Percentiles rank a stretch among this genome's conserved stretches.
phyloP scores from a whole-genome alignment of 2,329 filamentous ascomycete species.

The Cladorrhinum sp. region DNA sequence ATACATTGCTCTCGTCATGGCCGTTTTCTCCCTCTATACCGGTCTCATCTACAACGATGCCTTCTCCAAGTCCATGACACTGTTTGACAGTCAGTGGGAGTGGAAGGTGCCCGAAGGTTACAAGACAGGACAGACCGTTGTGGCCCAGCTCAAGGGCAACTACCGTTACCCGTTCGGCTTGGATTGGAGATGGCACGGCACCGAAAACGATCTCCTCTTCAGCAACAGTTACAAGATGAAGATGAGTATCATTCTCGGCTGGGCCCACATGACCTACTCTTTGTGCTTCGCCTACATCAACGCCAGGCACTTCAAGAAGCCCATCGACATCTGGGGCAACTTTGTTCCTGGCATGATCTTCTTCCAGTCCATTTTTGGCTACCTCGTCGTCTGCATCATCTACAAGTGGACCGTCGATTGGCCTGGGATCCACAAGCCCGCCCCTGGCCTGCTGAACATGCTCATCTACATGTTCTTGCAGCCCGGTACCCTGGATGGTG shows the following conservation, averaged over 20 bases:
- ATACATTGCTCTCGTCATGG: slow-evolving; percentile 99
- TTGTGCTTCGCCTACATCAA: slow-evolving; percentile 91
- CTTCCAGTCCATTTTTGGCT: slow-evolving; percentile 98
- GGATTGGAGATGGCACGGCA: slow-evolving; percentile 94
- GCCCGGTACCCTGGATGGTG: slow-evolving; percentile 64
- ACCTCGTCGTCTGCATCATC: slow-evolving; percentile 87
- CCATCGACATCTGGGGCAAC: slow-evolving; percentile 95
- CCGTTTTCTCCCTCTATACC: slow-evolving; percentile 93
- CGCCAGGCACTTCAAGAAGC: slow-evolving; percentile 88
- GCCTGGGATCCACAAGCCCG: slow-evolving; percentile 60
- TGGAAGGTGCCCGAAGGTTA: slow-evolving; percentile 68
- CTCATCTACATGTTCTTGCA: slow-evolving; percentile 99
- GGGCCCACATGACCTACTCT: slow-evolving; percentile 98
- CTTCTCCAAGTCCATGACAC: slow-evolving; percentile 88
- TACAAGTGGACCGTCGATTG: slow-evolving; percentile 98
- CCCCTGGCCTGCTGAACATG: slow-evolving; percentile 95
- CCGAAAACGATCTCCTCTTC: slow-evolving; percentile 93
- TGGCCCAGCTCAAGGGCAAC: slow-evolving; percentile 60
- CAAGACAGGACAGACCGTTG: slow-evolving; percentile 60
- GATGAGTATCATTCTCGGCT: slow-evolving; percentile 94
- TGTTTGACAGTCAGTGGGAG: slow-evolving; percentile 88
- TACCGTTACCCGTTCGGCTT: slow-evolving; percentile 95
- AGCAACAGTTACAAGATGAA: slow-evolving; percentile 99
- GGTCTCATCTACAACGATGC: slow-evolving; percentile 97
- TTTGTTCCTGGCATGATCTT: slow-evolving; percentile 99